phyloP scores from a whole-genome alignment of 805 yeast species.

The Candida silvatica region DNA sequence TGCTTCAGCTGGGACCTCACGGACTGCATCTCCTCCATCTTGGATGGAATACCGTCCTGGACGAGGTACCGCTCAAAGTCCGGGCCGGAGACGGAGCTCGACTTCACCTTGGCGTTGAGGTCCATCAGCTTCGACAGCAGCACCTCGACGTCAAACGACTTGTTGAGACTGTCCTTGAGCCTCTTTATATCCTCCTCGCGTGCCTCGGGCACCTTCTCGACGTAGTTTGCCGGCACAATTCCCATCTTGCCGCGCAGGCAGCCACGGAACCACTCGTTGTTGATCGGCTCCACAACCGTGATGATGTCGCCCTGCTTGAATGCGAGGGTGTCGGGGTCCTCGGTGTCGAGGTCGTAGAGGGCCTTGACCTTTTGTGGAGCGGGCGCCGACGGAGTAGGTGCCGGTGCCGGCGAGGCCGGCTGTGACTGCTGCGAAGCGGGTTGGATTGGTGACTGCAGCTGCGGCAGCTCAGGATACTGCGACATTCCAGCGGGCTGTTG shows the following conservation, averaged over 20 bases:
- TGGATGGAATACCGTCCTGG: constrained; percentile 59
- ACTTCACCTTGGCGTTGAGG: constrained; percentile 24
- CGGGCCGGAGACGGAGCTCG: constrained; percentile 25
- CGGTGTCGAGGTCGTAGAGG: constrained; percentile 67
- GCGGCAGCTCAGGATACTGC: constrained; percentile 9
- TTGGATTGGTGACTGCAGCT: neutral
- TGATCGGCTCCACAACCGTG: constrained; percentile 77
- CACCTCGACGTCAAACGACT: constrained; percentile 56
- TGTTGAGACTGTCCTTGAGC: constrained; percentile 42
- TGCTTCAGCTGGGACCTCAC: constrained; percentile 68
- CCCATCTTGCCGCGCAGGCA: constrained; percentile 74
- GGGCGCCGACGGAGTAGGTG: constrained; percentile 7
- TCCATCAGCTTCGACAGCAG: constrained; percentile 47
- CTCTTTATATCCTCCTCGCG: constrained; percentile 48
- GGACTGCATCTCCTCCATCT: constrained; percentile 66
- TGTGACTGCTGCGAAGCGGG: neutral
- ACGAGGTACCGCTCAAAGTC: constrained; percentile 27
- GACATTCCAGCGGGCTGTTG: too few species aligned
- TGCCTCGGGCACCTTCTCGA: constrained; percentile 64
- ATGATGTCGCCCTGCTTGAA: constrained; percentile 84
- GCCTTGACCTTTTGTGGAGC: constrained; percentile 54
- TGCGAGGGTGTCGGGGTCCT: constrained; percentile 81
- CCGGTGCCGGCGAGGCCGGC: constrained; percentile 2
- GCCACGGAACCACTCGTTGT: constrained; percentile 96
- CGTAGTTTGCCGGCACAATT: constrained; percentile 89